phyloP scores from a whole-genome alignment of 352 stramenopile genomes.

The Globisporangium mamillatum region DNA sequence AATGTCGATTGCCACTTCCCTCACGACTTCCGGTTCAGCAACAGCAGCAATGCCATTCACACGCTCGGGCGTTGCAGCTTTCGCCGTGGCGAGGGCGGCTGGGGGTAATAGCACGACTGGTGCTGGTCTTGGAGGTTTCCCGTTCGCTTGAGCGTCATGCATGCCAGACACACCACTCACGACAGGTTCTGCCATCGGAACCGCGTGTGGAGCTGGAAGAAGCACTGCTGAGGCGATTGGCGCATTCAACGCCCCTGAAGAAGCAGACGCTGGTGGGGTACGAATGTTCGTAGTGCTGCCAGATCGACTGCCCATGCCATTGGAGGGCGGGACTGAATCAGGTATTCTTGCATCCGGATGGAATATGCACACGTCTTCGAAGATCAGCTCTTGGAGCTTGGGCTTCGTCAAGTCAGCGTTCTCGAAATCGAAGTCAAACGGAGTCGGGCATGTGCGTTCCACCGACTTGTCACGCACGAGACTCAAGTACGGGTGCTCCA shows the following conservation, averaged over 20 bases:
- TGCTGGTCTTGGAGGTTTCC: slow-evolving; percentile 26
- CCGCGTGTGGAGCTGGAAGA: slow-evolving; percentile 8
- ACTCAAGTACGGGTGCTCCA: slow-evolving; percentile 79
- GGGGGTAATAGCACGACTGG: slow-evolving; percentile 36
- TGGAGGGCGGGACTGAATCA: slow-evolving; percentile 22
- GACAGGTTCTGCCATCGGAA: slow-evolving; percentile 20
- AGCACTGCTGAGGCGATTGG: not conserved
- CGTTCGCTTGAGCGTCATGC: slow-evolving; percentile 13
- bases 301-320: slow-evolving; percentile 14
- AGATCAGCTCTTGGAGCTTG: slow-evolving; percentile 90
- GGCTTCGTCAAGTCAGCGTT: slow-evolving; percentile 88
- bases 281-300: slow-evolving; percentile 16
- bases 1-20: slow-evolving; percentile 37
- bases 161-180: slow-evolving; percentile 7
- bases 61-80: slow-evolving; percentile 13
- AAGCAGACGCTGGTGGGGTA: slow-evolving; percentile 19
- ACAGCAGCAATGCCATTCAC: not conserved
- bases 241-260: slow-evolving; percentile 6
- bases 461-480: slow-evolving; percentile 68
- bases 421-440: slow-evolving; percentile 87
- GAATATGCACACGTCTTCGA: slow-evolving; percentile 88
- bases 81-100: slow-evolving; percentile 15
- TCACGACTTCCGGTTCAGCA: slow-evolving; percentile 3
- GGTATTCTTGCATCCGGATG: slow-evolving; percentile 75
- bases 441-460: slow-evolving; percentile 73